Evolutionary conservation across 2,329 filamentous ascomycete species (phyloP), one percentile per base, ranked within the genome.

Genomic region (Ophiocordyceps australis): DNA sequence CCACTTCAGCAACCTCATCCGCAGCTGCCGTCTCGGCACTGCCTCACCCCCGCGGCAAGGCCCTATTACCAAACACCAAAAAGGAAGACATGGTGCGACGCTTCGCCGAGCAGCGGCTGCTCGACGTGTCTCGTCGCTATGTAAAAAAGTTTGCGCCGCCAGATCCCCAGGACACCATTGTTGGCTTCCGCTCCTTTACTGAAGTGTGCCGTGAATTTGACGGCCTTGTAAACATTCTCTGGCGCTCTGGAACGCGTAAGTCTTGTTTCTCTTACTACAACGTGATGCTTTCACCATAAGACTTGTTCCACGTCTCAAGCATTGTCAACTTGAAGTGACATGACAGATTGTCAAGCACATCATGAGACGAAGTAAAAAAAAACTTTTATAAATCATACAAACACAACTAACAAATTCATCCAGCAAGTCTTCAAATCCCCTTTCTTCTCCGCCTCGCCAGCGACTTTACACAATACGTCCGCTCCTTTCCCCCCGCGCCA

Each of bases 211-310:
- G 57, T 29, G 82, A 93, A 40, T 49, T 92, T 1, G 77, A 85
- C 29, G 60, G 62, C 5, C 45, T 93, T 9, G 53, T 92, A 11
- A 76, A 91, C 46, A 65, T 91, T 7, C 52, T 93, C 5, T 95
- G 86, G 86, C 65, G 81, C 14, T 81, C 74, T 17, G 81, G 78
- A 8, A 93, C 85, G 14, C 82, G 82, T 83, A 59, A 45, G 79
- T 47, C 12, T 4, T 13, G 14, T 7, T 5, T 16, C 18, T n/a
- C 3, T 10, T n/a, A n/a, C n/a, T n/a, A n/a, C n/a, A n/a, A n/a
- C n/a, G n/a, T n/a, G n/a, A n/a, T n/a, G n/a, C n/a, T n/a, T n/a
- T n/a, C n/a, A n/a, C n/a, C n/a, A n/a, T n/a, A n/a, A n/a, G n/a
- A n/a, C n/a, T n/a, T n/a, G n/a, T n/a, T n/a, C n/a, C n/a, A n/a